Base-by-base conservation (phyloP, 2,329 filamentous ascomycete species). In the Clonostachys rosea region DNA sequence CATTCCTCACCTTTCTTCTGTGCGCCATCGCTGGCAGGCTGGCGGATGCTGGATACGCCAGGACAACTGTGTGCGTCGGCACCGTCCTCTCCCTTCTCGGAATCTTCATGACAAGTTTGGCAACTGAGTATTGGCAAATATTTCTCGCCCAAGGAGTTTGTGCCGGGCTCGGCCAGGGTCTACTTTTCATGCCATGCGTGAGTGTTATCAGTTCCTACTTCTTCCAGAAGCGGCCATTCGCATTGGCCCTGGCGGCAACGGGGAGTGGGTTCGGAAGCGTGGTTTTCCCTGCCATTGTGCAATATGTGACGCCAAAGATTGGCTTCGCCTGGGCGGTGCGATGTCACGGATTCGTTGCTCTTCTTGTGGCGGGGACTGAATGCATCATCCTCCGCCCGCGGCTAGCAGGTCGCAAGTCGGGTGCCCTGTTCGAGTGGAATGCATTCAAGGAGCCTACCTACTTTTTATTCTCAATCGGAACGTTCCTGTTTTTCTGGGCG, bases 291-390 rank as follows among this genome's bases (percentile, higher is more conserved):
- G 68, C 77, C 10, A 68, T 73, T 14, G 76, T 86, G 56, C 73
- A 81, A 54, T 72, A 77, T 43, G 64, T 86, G 17, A 69, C 81
- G 6, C 76, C 78, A 0, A 59, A 65, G 14, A 69, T 86, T 34
- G 83, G 83, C 1, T 87, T 86, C 54, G 66, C 70, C 0, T 86
- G 83, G 81, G 75, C 82, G 0, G 81, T 83, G 4, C 70, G 86
- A 7, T 75, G 81, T 10, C 69, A 87, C 2, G 86, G 75, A 0
- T 86, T 89, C 56, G 73, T 90, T 34, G 73, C 72, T 43, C 62
- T 83, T 6, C 66, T 59, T 1, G 74, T 76, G 9, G 63, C 74
- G 20, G 47, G 61, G 2, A 53, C 69, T 1, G 69, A 65, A 11
- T 60, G 66, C 1, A 60, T 76, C 18, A 49, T 68, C 20, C 56